phyloP scores from a whole-genome alignment of 2,329 filamentous ascomycete genomes.

The Stagonosporopsis chrysanthemi region DNA sequence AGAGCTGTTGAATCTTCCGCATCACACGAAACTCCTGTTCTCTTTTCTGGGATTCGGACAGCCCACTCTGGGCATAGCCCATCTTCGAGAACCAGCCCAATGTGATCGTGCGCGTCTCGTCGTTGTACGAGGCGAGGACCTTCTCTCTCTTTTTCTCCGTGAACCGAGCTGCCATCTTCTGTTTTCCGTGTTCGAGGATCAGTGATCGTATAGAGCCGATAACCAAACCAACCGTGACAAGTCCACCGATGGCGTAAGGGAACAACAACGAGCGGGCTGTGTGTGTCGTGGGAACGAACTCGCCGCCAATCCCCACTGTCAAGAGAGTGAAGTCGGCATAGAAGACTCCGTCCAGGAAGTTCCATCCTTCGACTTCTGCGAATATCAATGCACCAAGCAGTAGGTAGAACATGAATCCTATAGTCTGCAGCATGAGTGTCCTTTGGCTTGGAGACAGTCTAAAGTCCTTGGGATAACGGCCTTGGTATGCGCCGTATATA shows the following conservation, averaged over 20 bases:
- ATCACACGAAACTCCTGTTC: slow-evolving; percentile 58
- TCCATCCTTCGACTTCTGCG: slow-evolving; percentile 60
- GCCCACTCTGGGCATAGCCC: slow-evolving; percentile 51
- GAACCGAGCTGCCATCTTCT: slow-evolving; percentile 60
- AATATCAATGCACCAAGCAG: slow-evolving; percentile 58
- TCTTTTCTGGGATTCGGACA: slow-evolving; percentile 51
- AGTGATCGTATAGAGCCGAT: slow-evolving; percentile 61
- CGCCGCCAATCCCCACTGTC: slow-evolving; percentile 62
- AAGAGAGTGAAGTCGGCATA: slow-evolving; percentile 65
- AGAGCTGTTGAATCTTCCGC: slow-evolving; percentile 50
- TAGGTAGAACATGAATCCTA: slow-evolving; percentile 58
- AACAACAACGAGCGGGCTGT: slow-evolving; percentile 60
- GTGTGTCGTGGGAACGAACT: slow-evolving; percentile 59
- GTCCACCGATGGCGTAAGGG: slow-evolving; percentile 63
- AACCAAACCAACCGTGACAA: slow-evolving; percentile 63
- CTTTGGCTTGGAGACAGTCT: slow-evolving; percentile 63
- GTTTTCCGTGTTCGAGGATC: slow-evolving; percentile 59
- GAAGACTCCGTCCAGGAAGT: slow-evolving; percentile 62
- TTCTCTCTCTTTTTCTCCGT: slow-evolving; percentile 57
- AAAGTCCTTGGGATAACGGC: slow-evolving; percentile 65
- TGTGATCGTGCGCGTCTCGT: slow-evolving; percentile 52
- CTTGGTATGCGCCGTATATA: slow-evolving; percentile 61
- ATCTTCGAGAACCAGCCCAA: slow-evolving; percentile 52
- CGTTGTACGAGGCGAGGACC: slow-evolving; percentile 51
- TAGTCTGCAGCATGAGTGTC: slow-evolving; percentile 63